Percentiles rank a stretch among this genome's conserved stretches.
Conservation (phyloP, 306 rosid genomes). For the Rosa rugosa region DNA sequence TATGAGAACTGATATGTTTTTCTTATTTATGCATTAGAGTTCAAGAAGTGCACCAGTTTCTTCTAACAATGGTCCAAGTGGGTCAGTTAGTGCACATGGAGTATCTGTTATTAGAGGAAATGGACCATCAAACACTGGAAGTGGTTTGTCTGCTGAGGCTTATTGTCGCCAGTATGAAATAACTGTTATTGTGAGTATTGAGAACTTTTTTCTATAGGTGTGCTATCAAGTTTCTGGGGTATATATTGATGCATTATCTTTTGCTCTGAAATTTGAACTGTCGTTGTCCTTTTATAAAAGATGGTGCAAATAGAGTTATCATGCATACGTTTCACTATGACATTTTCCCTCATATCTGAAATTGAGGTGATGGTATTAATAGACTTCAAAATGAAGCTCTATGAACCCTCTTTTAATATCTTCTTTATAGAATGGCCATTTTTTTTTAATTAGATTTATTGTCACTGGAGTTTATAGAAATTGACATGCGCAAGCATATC, state of each 20-base stretch:
- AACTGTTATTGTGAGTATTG: conserved; percentile 62
- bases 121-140: conserved; percentile 61
- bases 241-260: neutral
- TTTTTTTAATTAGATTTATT: neutral
- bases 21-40: conserved; percentile 46
- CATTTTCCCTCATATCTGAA: neutral
- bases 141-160: conserved; percentile 65
- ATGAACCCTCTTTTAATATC: neutral
- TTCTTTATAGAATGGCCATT: neutral
- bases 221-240: neutral
- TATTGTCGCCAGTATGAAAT: conserved; percentile 89
- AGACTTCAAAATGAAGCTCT: neutral
- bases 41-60: conserved; percentile 44
- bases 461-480: neutral
- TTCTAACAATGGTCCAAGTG: conserved; percentile 50
- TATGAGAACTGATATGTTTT: conserved; percentile 8
- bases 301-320: neutral
- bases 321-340: no score
- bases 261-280: neutral
- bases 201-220: neutral
- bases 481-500: no score
- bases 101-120: conserved; percentile 45
- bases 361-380: neutral
- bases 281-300: neutral
- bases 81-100: conserved; percentile 43